Percentiles rank a stretch among this genome's conserved stretches.
Conservation (phyloP, 129 eudicot genomes). For the Rutidosis leptorrhynchoides region DNA sequence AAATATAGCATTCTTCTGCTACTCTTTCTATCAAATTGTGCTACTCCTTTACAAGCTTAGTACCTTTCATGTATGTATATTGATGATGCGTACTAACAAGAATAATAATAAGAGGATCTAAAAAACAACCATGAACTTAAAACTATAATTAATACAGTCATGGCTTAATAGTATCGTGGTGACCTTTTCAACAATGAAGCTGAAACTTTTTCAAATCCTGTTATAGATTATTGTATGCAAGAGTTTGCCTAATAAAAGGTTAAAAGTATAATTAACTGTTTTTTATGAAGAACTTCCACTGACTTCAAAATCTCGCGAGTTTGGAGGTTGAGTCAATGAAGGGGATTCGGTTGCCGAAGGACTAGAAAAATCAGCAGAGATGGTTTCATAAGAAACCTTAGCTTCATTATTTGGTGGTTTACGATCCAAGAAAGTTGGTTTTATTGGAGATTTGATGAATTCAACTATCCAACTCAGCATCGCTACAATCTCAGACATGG, state of each 20-base stretch:
- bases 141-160: too few relatives aligned
- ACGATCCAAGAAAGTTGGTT: conserved; percentile 55
- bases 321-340: conserved; percentile 43
- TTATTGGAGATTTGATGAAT: conserved; percentile 39
- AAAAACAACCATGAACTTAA: too few relatives aligned
- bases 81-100: conserved; percentile 6
- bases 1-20: conserved; percentile 20
- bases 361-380: conserved; percentile 46
- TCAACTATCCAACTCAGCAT: conserved; percentile 57
- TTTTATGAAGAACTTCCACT: conserved; percentile 13
- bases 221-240: too few relatives aligned
- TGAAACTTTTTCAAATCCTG: too few relatives aligned
- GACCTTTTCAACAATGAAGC: too few relatives aligned
- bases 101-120: background rate
- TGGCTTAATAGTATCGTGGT: too few relatives aligned
- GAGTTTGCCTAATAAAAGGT: too few relatives aligned
- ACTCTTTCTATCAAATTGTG: conserved; percentile 11
- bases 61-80: conserved; percentile 6
- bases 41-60: conserved; percentile 36
- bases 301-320: conserved; percentile 33
- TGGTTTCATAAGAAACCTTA: conserved; percentile 43
- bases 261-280: too few relatives aligned
- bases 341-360: conserved; percentile 49
- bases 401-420: conserved; percentile 34
- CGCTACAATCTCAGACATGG: conserved; percentile 79